phyloP scores from a whole-genome alignment of 345 rosid genomes.

The Hibiscus mutabilis region DNA sequence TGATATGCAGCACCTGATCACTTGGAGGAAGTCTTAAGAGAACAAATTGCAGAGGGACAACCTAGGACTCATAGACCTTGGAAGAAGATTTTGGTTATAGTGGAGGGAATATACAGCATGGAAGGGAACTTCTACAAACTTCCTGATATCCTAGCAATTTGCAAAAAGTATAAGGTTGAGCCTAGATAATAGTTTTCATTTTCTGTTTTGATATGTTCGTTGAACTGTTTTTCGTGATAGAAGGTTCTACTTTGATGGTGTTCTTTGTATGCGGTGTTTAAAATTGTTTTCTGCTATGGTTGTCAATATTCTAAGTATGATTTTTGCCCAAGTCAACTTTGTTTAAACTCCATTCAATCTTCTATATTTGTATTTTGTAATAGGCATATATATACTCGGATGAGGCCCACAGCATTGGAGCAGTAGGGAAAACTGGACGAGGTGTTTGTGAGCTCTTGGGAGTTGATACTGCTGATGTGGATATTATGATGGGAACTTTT shows the following conservation, averaged over 20 bases:
- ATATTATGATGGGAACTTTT: conserved; percentile 99
- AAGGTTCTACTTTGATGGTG: too few relatives aligned
- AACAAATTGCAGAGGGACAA: conserved; percentile 89
- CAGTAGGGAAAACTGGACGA: conserved; percentile 86
- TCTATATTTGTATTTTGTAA: too few relatives aligned
- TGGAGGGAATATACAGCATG: conserved; percentile 96
- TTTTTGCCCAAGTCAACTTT: too few relatives aligned
- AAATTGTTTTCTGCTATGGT: too few relatives aligned
- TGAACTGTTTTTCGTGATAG: too few relatives aligned
- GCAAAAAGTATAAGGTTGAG: conserved; percentile 52
- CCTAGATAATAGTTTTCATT: too few relatives aligned
- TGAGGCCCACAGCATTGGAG: conserved; percentile 99
- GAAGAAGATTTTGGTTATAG: conserved; percentile 84
- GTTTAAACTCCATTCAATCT: too few relatives aligned
- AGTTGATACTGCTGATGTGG: conserved; percentile 85
- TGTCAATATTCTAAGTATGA: too few relatives aligned
- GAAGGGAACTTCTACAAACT: conserved; percentile 89
- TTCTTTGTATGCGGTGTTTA: too few relatives aligned
- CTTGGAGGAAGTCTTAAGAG: conserved; percentile 75
- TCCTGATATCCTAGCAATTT: conserved; percentile 82
- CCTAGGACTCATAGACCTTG: conserved; percentile 92
- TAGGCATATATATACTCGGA: conserved; percentile 82
- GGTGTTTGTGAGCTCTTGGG: conserved; percentile 97
- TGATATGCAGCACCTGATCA: too few relatives aligned
- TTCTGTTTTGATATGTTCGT: too few relatives aligned